Percentiles rank a stretch among this genome's conserved stretches.
Evolutionary conservation across 2,329 filamentous ascomycete species (phyloP).

Genomic region (Fusarium avenaceum): DNA sequence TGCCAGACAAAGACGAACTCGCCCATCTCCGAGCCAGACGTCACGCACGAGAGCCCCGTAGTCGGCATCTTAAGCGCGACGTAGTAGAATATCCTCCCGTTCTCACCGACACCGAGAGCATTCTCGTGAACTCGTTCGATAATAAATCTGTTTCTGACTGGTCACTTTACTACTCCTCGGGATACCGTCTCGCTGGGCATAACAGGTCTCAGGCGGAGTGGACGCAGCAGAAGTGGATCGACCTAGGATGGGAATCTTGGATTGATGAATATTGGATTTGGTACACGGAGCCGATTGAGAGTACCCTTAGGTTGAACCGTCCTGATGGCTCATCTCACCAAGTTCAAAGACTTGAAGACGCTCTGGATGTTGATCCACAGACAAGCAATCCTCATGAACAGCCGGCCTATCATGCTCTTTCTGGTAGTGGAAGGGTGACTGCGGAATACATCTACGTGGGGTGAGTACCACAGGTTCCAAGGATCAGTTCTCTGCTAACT

Average conservation of each 20-base stretch:
- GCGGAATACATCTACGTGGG: conserved; percentile 40
- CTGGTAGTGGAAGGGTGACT: conserved; percentile 7
- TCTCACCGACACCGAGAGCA: conserved; percentile 11
- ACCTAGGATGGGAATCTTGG: conserved; percentile 36
- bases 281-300: conserved; percentile 39
- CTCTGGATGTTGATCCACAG: conserved; percentile 31
- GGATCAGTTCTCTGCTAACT: rapidly evolving
- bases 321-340: conserved; percentile 28
- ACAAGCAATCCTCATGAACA: conserved; percentile 26
- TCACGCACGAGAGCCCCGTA: not conserved
- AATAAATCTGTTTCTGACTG: conserved; percentile 34
- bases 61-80: conserved; percentile 24
- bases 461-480: not conserved
- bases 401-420: conserved; percentile 24
- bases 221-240: conserved; percentile 41
- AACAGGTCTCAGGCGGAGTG: conserved; percentile 39
- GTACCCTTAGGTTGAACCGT: conserved; percentile 28
- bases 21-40: conserved; percentile 18
- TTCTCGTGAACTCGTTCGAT: conserved; percentile 37
- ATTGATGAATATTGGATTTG: conserved; percentile 43
- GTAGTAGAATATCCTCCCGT: conserved; percentile 11
- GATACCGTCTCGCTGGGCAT: conserved; percentile 36
- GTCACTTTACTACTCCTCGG: conserved; percentile 41
- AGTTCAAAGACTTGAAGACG: conserved; percentile 36
- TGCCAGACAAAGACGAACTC: conserved; percentile 33